These are phyloP conservation scores for Daldinia caldariorum DNA, from an alignment of 495 filamentous ascomycete genomes.

Conservation along the genomic window DNA sequence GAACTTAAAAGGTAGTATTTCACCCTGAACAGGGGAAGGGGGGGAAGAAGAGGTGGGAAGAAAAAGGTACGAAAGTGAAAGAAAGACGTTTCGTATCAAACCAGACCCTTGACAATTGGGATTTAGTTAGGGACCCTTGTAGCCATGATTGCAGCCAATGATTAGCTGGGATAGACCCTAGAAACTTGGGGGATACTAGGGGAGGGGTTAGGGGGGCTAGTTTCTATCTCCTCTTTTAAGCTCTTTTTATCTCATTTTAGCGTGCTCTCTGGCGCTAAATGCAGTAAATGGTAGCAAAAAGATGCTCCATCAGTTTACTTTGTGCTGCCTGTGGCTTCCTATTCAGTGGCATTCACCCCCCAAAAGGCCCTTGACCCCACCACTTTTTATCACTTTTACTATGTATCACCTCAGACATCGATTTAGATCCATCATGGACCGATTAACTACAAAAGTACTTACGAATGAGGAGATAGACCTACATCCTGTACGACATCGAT, in stretches of 20 bases:
- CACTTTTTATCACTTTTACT: conserved; percentile 7
- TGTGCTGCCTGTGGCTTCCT: neutral
- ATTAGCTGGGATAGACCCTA: conserved; percentile 22
- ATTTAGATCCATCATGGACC: conserved; percentile 23
- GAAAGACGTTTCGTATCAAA: conserved; percentile 41
- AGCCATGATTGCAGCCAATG: conserved; percentile 25
- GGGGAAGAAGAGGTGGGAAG: conserved; percentile 8
- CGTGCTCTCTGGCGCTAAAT: conserved; percentile 20
- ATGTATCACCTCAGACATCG: conserved; percentile 10
- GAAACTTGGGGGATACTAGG: conserved; percentile 17
- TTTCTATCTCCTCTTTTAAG: conserved; percentile 22
- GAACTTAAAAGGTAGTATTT: conserved; percentile 42
- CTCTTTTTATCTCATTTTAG: neutral
- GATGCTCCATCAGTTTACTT: neutral
- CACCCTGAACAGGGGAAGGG: conserved; percentile 34
- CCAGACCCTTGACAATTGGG: conserved; percentile 35
- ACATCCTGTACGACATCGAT: conserved; percentile 32
- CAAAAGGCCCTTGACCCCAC: conserved; percentile 10
- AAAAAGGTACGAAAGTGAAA: conserved; percentile 39
- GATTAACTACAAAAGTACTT: conserved; percentile 11
- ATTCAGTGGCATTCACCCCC: neutral
- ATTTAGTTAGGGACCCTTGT: conserved; percentile 26
- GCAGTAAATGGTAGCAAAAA: conserved; percentile 1
- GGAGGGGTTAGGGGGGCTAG: conserved; percentile 5
- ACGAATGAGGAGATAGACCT: neutral